Conservation (phyloP, 2,329 filamentous ascomycete genomes). For the Apiospora sp. region DNA sequence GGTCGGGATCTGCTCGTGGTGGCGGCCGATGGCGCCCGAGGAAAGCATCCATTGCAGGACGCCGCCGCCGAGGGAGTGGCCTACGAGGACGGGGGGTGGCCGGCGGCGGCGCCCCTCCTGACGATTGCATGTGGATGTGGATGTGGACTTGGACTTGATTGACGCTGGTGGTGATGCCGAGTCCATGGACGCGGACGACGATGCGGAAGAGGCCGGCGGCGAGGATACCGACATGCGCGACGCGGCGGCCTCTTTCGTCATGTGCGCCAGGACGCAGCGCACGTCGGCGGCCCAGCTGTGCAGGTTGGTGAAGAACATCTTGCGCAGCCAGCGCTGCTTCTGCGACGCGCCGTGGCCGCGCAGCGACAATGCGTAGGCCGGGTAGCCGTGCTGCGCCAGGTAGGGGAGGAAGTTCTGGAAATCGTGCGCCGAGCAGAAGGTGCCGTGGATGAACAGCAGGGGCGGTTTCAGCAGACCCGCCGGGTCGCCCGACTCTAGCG, state of each 20-base stretch:
- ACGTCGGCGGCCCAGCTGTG: constrained; percentile 26
- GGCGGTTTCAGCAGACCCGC: constrained; percentile 22
- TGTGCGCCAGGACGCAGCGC: background rate
- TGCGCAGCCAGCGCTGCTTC: constrained; percentile 10
- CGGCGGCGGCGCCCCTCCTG: too few species aligned
- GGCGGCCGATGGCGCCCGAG: constrained; percentile 1
- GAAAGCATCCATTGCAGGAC: constrained; percentile 26
- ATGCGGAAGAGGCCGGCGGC: background rate
- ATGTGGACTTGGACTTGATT: background rate
- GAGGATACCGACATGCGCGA: background rate
- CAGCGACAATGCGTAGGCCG: constrained; percentile 28
- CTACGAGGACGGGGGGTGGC: constrained; percentile 25
- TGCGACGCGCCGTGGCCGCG: constrained; percentile 28
- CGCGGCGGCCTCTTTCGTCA: background rate
- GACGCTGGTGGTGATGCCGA: background rate
- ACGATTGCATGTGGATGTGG: background rate
- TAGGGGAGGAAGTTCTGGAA: constrained; percentile 28
- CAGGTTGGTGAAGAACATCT: constrained; percentile 26
- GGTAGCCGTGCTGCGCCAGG: constrained; percentile 27
- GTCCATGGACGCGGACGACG: background rate
- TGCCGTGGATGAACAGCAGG: constrained; percentile 29
- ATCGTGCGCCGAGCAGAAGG: constrained; percentile 27
- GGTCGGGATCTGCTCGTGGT: background rate
- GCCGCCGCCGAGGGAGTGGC: constrained; percentile 29
- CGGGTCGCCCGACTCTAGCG: background rate